A percentile compares a stretch with the other conserved stretches of the same genome.
Evolutionary conservation across 176 grass and related monocot genomes (phyloP).

Genomic region (Ensete glaucum): DNA sequence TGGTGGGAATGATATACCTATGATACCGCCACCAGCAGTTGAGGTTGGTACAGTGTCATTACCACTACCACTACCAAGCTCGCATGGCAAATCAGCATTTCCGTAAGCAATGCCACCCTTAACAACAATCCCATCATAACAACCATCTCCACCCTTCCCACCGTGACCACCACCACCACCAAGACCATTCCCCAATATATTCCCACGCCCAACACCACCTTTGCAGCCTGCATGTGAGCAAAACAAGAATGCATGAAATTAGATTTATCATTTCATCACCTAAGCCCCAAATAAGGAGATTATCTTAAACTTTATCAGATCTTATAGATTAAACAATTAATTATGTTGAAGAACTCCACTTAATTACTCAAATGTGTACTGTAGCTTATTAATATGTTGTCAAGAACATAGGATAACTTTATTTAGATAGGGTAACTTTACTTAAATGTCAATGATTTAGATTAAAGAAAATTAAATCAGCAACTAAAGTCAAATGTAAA

Average conservation of each 20-base stretch:
- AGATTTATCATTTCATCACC: not conserved
- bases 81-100: constrained; percentile 82
- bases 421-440: too few relatives aligned
- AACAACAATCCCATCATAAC: constrained; percentile 27
- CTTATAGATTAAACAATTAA: too few relatives aligned
- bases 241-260: constrained; percentile 9
- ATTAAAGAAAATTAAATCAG: too few relatives aligned
- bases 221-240: constrained; percentile 59
- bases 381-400: too few relatives aligned
- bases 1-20: constrained; percentile 39
- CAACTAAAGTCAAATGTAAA: too few relatives aligned
- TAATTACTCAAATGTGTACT: too few relatives aligned
- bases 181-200: constrained; percentile 40
- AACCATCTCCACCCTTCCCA: constrained; percentile 74
- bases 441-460: too few relatives aligned
- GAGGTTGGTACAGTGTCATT: constrained; percentile 56
- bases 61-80: constrained; percentile 96
- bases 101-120: constrained; percentile 69
- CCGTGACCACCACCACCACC: constrained; percentile 92
- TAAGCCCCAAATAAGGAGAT: not conserved
- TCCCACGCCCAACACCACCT: constrained; percentile 78
- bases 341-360: too few relatives aligned
- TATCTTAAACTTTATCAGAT: too few relatives aligned
- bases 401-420: too few relatives aligned
- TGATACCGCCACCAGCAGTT: constrained; percentile 91